A percentile compares a stretch with the other conserved stretches of the same genome.
These are phyloP conservation scores for Fraxinus anomala DNA, from an alignment of 257 asterid species.

Conservation along the genomic window DNA sequence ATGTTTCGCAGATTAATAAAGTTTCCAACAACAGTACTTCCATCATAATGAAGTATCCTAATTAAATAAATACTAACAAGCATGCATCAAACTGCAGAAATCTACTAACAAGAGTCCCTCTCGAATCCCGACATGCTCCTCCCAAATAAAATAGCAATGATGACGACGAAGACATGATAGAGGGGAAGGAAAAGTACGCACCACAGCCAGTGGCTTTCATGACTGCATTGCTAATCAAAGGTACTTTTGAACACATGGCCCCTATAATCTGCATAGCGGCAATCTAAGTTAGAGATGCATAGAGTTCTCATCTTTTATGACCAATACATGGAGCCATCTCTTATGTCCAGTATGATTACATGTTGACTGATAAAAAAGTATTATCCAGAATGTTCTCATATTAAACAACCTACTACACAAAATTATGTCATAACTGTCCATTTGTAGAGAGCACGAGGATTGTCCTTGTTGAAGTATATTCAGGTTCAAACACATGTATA, in stretches of 20 bases:
- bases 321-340: neutral
- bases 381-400: neutral
- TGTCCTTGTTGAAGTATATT: neutral
- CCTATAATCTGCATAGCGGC: slow-evolving; percentile 62
- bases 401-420: neutral
- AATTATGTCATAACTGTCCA: neutral
- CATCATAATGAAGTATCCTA: slow-evolving; percentile 2
- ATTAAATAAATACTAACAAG: neutral
- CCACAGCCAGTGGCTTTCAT: slow-evolving; percentile 94
- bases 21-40: neutral
- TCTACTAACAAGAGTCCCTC: neutral
- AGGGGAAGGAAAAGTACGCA: slow-evolving; percentile 30
- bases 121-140: neutral
- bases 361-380: neutral
- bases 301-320: neutral
- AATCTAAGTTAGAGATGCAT: slow-evolving; percentile 18
- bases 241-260: slow-evolving; percentile 93
- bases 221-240: slow-evolving; percentile 83
- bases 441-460: neutral
- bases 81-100: neutral
- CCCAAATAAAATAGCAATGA: neutral
- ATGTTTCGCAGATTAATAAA: neutral
- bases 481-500: neutral
- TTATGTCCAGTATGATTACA: neutral
- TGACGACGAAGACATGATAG: neutral